A percentile compares a stretch with the other conserved stretches of the same genome.
phyloP scores from a whole-genome alignment of 768 basidiomycete genomes.

The Gymnopilus dilepis region DNA sequence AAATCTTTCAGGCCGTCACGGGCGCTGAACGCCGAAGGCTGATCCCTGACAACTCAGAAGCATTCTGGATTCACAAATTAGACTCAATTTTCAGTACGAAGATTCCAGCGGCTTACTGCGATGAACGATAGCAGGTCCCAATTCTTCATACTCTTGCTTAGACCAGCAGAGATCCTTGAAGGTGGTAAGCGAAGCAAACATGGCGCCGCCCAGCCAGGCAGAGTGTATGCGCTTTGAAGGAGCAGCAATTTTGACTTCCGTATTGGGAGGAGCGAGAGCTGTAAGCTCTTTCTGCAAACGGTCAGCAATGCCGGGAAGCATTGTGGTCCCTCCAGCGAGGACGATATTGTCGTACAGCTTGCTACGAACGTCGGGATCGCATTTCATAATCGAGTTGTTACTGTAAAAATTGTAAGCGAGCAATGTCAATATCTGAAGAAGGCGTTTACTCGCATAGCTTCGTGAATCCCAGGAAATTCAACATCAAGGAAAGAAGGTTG shows the following conservation, averaged over 20 bases:
- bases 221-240: constrained; percentile 96
- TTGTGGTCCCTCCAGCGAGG: constrained; percentile 89
- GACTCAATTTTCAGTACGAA: background rate
- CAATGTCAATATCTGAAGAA: constrained; percentile 12
- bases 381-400: constrained; percentile 85
- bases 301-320: constrained; percentile 97
- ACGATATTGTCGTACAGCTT: constrained; percentile 84
- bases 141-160: constrained; percentile 92
- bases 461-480: constrained; percentile 91
- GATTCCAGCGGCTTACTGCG: constrained; percentile 61
- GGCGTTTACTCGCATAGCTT: constrained; percentile 68
- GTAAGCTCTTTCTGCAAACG: constrained; percentile 96
- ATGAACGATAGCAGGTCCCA: constrained; percentile 79
- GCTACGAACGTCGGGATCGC: constrained; percentile 86
- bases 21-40: too few relatives aligned
- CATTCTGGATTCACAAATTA: constrained; percentile 25
- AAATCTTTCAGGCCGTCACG: too few relatives aligned
- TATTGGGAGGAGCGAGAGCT: constrained; percentile 80
- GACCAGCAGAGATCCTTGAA: constrained; percentile 98
- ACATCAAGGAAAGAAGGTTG: constrained; percentile 90
- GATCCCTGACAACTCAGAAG: constrained; percentile 30
- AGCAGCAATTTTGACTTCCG: constrained; percentile 96
- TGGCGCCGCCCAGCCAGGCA: constrained; percentile 92
- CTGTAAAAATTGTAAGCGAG: constrained; percentile 35
- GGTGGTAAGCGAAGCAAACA: constrained; percentile 86